These are phyloP conservation scores for Spizellomyces sp. DNA, from an alignment of 192 early-diverging fungal species.

Conservation along the genomic window DNA sequence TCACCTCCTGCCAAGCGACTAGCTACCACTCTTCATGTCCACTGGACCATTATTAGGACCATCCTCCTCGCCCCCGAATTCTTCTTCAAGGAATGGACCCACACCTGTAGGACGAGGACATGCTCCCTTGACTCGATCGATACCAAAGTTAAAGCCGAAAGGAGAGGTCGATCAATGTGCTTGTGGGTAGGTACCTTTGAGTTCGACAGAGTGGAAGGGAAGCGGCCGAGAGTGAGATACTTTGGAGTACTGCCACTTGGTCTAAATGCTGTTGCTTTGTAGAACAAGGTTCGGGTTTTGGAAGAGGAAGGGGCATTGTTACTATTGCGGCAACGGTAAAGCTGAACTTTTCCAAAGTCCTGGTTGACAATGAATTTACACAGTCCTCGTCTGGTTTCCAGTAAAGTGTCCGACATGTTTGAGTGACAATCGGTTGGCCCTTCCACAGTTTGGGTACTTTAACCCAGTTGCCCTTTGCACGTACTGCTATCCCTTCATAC, in stretches of 20 bases:
- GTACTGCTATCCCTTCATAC: conserved; percentile 16
- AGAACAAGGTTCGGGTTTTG: conserved; percentile 18
- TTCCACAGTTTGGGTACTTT: conserved; percentile 24
- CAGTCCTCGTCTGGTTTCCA: neutral
- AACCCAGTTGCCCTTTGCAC: conserved; percentile 20
- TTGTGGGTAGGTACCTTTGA: conserved; percentile 10
- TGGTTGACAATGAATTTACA: neutral
- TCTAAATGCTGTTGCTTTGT: neutral
- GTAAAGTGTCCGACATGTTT: conserved; percentile 14
- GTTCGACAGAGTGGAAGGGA: neutral
- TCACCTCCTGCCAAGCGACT: no score
- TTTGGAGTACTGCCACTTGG: no score
- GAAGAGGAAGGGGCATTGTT: conserved; percentile 18
- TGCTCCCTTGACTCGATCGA: conserved; percentile 13
- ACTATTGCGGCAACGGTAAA: conserved; percentile 20
- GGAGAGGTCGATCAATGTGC: conserved; percentile 3
- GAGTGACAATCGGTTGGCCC: neutral
- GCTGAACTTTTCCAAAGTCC: neutral
- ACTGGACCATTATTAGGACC: no score
- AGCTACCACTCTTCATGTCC: no score
- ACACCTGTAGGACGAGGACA: conserved; percentile 15
- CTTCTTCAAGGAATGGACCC: neutral
- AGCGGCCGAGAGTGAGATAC: no score
- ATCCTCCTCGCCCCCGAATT: no score
- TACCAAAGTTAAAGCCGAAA: conserved; percentile 20